Evolutionary conservation across 75 land plant species (phyloP), one percentile per base, ranked within the genome.

Genomic region (Cryptomeria japonica): DNA sequence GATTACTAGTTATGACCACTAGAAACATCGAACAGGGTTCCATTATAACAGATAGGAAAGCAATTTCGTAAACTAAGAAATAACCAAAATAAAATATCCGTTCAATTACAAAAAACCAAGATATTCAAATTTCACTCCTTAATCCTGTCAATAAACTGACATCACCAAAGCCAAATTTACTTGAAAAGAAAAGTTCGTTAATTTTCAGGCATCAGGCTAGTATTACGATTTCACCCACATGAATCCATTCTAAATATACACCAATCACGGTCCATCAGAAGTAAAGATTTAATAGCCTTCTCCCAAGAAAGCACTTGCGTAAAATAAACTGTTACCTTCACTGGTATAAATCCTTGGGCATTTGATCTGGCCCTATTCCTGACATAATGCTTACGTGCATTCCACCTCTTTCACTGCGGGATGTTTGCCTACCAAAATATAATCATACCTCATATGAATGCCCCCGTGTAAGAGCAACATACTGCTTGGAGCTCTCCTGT

Each of bases 91-190:
- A 2, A 75, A 75, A 14, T 13, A 32, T 34, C 37, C 16, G 16
- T 75, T 34, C 77, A 32, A 75, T 75, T 34, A 75, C 77, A 25
- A 31, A 75, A 10, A 31, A 75, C 36, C 15, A 34, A 34, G 77
- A 75, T 75, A 75, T 75, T 75, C 77, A 13, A 72, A 34, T 75
- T 44, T 13, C 77, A 75, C 77, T 75, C 77, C 77, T 64, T 64
- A 31, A n/a, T 64, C 70, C 2, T 64, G 70, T 64, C 18, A 34
- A 25, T 79, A 79, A 41, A 41, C 22, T 22, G 41, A 82, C 32
- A 82, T 31, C 49, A 46, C 8, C 53, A 46, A n/a, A 25, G 31
- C 51, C 53, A 46, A 46, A 49, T 82, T 82, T 18, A 44, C 84
- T 82, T 46, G 53, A 41, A 41, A 46, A 46, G 51, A 82, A 28